Evolutionary conservation across 2,329 filamentous ascomycete genomes (phyloP), one percentile per base, ranked within the genome.

Genomic region (Coniella lustricola): DNA sequence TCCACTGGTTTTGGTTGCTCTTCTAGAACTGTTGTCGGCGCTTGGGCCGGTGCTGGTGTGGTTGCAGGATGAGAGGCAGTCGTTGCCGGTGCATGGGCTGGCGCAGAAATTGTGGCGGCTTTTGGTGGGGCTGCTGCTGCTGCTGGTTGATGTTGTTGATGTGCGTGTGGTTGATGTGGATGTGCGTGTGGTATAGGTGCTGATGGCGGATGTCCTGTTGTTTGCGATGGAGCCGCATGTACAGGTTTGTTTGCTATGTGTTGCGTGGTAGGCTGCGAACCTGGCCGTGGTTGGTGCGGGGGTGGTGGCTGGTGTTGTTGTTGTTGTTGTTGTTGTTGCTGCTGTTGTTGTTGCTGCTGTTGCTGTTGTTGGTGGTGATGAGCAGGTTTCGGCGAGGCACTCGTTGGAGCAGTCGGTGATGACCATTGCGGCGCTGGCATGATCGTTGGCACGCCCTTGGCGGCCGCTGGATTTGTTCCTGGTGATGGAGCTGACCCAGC

Each of bases 61-160:
- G 20, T n/a, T 46, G 17, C 10, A 36, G 20, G 22, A 42, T 48
- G 29, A 48, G 8, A 32, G 39, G 54, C 35, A 38, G 50, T 33
- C 46, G 53, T 20, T 48, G 54, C 12, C 16, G 43, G 40, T 32
- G 36, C 42, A 18, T 46, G 7, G 37, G 21, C 10, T 29, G 25
- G 25, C 25, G 25, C 25, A 48, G 8, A 31, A 41, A 53, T 36
- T 36, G 50, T 35, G 46, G 53, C 18, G 48, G 54, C 8, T 14
- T 44, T 41, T 32, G 40, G 37, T n/a, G 49, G 3, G 37, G 21
- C 49, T 55, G 55, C 31, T 29, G 32, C 38, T 47, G 54, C 17
- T 46, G 49, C 36, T 34, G 54, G 46, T 3, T 37, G 20, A 18
- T 16, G 49, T 22, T 50, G 52, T 5, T 29, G 25, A 29, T 29